Evolutionary conservation across 225 moss, liverwort and hornwort genomes (phyloP).

Genomic region (Pseudoscleropodium purum): DNA sequence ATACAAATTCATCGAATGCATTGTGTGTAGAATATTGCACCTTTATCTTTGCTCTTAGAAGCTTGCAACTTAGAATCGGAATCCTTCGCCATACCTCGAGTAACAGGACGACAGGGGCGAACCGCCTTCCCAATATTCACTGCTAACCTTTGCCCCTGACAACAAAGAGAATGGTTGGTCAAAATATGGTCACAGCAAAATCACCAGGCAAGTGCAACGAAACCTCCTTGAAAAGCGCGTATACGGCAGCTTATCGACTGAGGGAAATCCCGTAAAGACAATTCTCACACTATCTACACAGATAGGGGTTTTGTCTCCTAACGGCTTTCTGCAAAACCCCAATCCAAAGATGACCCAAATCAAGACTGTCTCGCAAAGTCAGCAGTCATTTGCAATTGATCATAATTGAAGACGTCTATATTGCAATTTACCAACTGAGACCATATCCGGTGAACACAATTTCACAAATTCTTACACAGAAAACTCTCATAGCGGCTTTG

Average conservation of each 20-base stretch:
- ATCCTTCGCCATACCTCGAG: constrained; percentile 26
- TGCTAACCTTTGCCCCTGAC: constrained; percentile 5
- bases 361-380: background rate
- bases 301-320: background rate
- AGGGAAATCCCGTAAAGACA: background rate
- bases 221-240: background rate
- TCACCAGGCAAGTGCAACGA: background rate
- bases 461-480: background rate
- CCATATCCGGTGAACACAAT: background rate
- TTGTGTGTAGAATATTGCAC: background rate
- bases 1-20: background rate
- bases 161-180: background rate
- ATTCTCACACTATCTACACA: background rate
- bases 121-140: background rate
- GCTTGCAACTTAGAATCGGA: constrained; percentile 10
- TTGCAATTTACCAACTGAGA: background rate
- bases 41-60: constrained; percentile 14
- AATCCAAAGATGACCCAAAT: background rate
- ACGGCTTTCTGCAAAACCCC: background rate
- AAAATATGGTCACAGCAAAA: background rate
- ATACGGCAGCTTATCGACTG: background rate
- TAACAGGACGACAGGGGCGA: constrained; percentile 1
- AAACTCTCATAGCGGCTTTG: background rate
- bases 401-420: background rate
- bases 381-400: background rate